A percentile compares a stretch with the other conserved stretches of the same genome.
phyloP scores from a whole-genome alignment of 2,329 filamentous ascomycete species.

The Paecilomyces niveus region DNA sequence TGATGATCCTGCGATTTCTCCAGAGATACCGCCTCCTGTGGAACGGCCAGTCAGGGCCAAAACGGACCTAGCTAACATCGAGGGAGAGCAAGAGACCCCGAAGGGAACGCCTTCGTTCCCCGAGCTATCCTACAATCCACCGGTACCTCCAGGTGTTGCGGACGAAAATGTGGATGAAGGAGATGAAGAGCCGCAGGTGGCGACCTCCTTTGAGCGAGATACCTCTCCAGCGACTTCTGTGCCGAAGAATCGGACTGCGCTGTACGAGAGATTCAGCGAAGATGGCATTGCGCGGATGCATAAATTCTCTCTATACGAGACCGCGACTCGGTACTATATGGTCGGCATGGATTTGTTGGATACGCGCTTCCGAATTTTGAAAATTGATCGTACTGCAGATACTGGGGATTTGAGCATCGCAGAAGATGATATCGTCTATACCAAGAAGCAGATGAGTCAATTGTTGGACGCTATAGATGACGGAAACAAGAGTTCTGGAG shows the following conservation, averaged over 20 bases:
- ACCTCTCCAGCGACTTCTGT: slow-evolving; percentile 29
- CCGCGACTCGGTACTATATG: slow-evolving; percentile 85
- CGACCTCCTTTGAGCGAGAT: slow-evolving; percentile 39
- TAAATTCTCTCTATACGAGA: slow-evolving; percentile 97
- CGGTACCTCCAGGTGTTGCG: slow-evolving; percentile 20
- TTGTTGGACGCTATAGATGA: slow-evolving; percentile 92
- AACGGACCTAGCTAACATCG: neutral
- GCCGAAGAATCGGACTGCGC: slow-evolving; percentile 30
- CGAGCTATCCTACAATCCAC: slow-evolving; percentile 21
- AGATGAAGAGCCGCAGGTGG: slow-evolving; percentile 38
- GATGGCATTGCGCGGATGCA: slow-evolving; percentile 64
- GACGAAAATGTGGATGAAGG: slow-evolving; percentile 30
- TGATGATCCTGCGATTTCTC: neutral
- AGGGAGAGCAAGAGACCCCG: neutral
- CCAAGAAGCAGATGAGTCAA: slow-evolving; percentile 83
- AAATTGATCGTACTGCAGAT: slow-evolving; percentile 85
- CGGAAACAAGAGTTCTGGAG: slow-evolving; percentile 84
- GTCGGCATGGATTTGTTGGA: slow-evolving; percentile 89
- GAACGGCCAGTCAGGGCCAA: neutral
- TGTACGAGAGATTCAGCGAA: slow-evolving; percentile 30
- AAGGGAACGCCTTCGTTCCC: neutral
- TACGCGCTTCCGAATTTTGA: slow-evolving; percentile 80
- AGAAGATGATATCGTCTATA: slow-evolving; percentile 94
- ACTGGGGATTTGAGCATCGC: slow-evolving; percentile 72
- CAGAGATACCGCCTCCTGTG: neutral